Evolutionary conservation across 2,329 filamentous ascomycete genomes (phyloP), one percentile per base, ranked within the genome.

Genomic region (Pseudogymnoascus sp.): DNA sequence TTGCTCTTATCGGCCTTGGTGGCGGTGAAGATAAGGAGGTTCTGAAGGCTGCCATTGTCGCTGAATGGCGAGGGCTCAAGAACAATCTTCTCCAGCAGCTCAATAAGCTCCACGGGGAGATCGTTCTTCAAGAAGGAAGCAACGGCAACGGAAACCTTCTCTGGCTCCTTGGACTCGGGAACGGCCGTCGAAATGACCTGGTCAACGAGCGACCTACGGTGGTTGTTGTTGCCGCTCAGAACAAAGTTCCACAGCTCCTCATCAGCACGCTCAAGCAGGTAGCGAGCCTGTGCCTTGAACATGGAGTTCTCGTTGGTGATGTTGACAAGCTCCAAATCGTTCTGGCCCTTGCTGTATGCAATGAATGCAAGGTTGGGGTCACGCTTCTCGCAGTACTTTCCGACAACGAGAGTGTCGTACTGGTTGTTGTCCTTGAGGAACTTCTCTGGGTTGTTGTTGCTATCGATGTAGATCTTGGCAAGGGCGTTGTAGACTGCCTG

Each of bases 241-340:
- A 97, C 94, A 72, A 97, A 99, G 59, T 83, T 81, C 95, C 95
- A 99, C 57, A 99, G 86, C 74, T 99, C 94, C 2, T 80, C 74
- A 70, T 99, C 94, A 37, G 90, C 88, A 67, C 94, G 88, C 70
- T 97, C 92, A 59, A 99, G 80, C 22, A 99, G 82, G 75, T 99
- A 99, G 37, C 94, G 88, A 62, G 92, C 93, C 76, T 99, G 94
- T n/a, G 90, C 90, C 70, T 92, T 89, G 83, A 96, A 99, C 94
- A 99, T 99, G n/a, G 90, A 87, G 78, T 99, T 99, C 77, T 99
- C 95, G 70, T 97, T 99, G 71, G 94, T 97, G 71, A 99, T 93
- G 75, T 89, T 94, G 76, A 99, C 93, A 61, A 99, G 84, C 77
- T 99, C 95, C 33, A 99, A 78, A 71, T 99, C 94, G 67, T 99